Base-by-base conservation (phyloP, 2,329 filamentous ascomycete genomes). In the Lizonia empirigonia region DNA sequence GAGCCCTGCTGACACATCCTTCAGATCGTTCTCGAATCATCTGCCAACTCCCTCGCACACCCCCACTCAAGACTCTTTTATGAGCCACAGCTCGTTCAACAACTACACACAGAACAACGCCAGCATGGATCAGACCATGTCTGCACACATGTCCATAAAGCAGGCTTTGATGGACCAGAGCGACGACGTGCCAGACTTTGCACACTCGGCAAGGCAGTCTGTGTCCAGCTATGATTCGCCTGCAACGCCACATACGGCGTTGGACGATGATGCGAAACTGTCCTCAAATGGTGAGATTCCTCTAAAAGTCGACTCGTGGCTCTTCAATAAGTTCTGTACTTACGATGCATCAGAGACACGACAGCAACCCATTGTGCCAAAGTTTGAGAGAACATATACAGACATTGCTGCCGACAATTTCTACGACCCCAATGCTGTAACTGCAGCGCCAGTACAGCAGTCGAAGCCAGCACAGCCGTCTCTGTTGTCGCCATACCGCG, bases 361-460 rank as follows among this genome's bases (percentile, higher is more conserved):
- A 55, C 72, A 70, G 45, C 72, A 71, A 41, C 53, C 59, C 27
- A 59, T 65, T 13, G 71, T 84, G 59, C 88, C 91, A 20, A 94
- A 93, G 74, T 82, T 96, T 58, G 87, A 91, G 61, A 83, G 91
- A 49, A 94, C 91, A 0, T 90, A 94, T 76, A 93, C 91, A 15
- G 91, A 95, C 67, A 82, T 90, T 40, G 93, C 89, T 67, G 82
- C 85, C 64, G 92, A 96, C 70, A 90, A 94, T 71, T 81, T 96
- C 1, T 96, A 90, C 78, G 91, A 87, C 62, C 87, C 88, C 62
- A 85, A 86, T 53, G 79, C 86, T 64, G 82, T 82, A 0, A 76
- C 84, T 4, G 76, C 84, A 3, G 79, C 63, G 22, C 52, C 69
- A 50, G 61, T 66, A 42, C 50, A 67, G 13, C 62, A 64, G 77